Base-by-base conservation (phyloP, 1,284 basidiomycete species). In the Ustilago trichophora region DNA sequence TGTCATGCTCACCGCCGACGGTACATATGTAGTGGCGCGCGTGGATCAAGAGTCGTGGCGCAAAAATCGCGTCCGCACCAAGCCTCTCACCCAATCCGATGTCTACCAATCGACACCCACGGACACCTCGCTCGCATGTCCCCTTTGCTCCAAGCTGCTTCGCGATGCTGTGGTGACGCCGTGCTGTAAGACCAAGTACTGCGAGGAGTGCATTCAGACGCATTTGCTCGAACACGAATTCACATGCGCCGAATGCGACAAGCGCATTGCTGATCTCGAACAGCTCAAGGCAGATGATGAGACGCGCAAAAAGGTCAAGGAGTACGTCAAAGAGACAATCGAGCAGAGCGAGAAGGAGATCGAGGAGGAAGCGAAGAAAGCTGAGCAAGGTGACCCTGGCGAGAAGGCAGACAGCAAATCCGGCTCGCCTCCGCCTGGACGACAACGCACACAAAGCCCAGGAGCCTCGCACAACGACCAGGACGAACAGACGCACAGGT, bases 221-320 rank as follows among this genome's bases (percentile, higher is more conserved):
- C 72, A 80, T 36, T 51, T 81, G 11, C 71, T 81, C 35, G 79
- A 81, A 48, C 76, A 81, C 47, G 79, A 81, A 36, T 80, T 81
- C 48, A 51, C 38, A 15, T 81, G 79, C 35, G 68, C 79, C n/a
- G 79, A 81, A 53, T 81, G 79, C 59, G 79, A 80, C 36, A 75
- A 70, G 60, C 67, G 67, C 21, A 75, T 81, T 38, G 63, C 69
- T 3, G 75, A 81, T 47, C 49, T 80, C 10, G 72, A 65, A 32
- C 67, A 66, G 62, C 63, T 81, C 32, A 72, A 70, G 40, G 57
- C 65, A 7, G 79, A 80, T 52, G 73, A 80, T 27, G 76, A 73
- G 54, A 70, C 57, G 25, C 50, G 77, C 19, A 72, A 73, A 25
- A 52, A 45, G 27, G 78, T 80, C 40, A 66, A 71, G 34, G 72